A percentile compares a stretch with the other conserved stretches of the same genome.
Conservation (phyloP, 148 eudicot species). For the Rhododendron williamsianum region DNA sequence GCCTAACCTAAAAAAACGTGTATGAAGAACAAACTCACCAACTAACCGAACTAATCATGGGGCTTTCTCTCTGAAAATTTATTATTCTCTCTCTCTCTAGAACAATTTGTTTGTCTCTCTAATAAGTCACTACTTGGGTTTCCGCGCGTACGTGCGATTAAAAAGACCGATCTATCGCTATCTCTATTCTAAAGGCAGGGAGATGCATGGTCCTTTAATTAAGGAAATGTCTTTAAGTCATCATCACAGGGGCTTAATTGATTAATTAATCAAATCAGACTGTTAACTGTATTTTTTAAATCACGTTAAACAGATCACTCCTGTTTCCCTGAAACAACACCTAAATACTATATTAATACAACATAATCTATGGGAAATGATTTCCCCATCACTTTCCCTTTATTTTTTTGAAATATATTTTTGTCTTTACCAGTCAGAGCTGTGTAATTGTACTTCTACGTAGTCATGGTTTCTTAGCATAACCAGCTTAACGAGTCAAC, state of each 20-base stretch:
- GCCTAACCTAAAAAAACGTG: too few relatives aligned
- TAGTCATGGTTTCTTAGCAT: not conserved
- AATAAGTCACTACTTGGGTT: conserved; percentile 12
- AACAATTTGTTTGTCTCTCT: conserved; percentile 31
- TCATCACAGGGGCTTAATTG: conserved; percentile 11
- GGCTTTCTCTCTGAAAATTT: not conserved
- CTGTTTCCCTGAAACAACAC: not conserved
- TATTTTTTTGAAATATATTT: not conserved
- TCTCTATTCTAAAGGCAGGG: conserved; percentile 20
- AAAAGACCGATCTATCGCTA: conserved; percentile 39
- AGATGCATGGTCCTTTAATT: conserved; percentile 14
- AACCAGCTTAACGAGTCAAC: not conserved
- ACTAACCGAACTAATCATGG: too few relatives aligned
- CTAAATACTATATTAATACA: not conserved
- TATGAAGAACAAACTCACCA: too few relatives aligned
- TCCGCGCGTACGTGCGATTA: conserved; percentile 43
- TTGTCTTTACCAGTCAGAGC: not conserved
- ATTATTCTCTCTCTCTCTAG: not conserved
- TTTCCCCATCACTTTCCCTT: not conserved
- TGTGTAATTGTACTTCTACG: not conserved
- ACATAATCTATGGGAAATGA: not conserved
- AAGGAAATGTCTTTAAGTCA: conserved; percentile 3
- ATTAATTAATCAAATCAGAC: not conserved
- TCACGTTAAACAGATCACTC: not conserved
- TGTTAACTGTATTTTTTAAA: not conserved